Percentiles rank a stretch among this genome's conserved stretches.
Conservation (phyloP, 164 flowering plant genomes). For the Umbilicus rupestris region DNA sequence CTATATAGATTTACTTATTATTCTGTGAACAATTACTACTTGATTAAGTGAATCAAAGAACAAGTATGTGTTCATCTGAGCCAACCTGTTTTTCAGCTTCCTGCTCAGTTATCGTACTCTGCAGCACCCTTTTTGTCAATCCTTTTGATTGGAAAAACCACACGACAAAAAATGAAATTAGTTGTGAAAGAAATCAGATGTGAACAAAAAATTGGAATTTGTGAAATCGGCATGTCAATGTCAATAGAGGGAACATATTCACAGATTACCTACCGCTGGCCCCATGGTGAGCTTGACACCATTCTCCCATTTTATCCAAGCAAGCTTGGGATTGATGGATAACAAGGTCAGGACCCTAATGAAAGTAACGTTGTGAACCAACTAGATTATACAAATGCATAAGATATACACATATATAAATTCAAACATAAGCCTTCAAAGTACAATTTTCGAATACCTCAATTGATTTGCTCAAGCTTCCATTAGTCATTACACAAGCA, state of each 20-base stretch:
- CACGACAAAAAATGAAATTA: neutral
- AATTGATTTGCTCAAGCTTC: slow-evolving; percentile 52
- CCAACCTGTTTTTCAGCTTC: slow-evolving; percentile 87
- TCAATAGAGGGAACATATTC: neutral
- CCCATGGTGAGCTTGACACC: slow-evolving; percentile 86
- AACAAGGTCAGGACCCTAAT: slow-evolving; percentile 90
- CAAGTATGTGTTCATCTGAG: neutral
- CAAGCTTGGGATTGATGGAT: slow-evolving; percentile 79
- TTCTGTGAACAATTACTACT: neutral
- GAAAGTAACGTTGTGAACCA: neutral
- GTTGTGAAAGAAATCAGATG: neutral
- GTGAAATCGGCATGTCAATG: neutral
- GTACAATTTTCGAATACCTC: slow-evolving; percentile 39
- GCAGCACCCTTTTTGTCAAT: slow-evolving; percentile 62
- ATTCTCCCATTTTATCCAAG: slow-evolving; percentile 84
- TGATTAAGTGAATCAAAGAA: neutral
- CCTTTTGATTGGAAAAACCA: slow-evolving; percentile 33
- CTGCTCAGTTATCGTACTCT: slow-evolving; percentile 54
- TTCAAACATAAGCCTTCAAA: neutral
- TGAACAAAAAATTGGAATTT: neutral
- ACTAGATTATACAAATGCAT: neutral
- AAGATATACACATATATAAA: neutral
- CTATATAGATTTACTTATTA: neutral
- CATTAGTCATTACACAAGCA: slow-evolving; percentile 92
- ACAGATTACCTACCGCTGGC: slow-evolving; percentile 59